phyloP scores from a whole-genome alignment of 75 land plant genomes.

The Sequoiadendron giganteum region DNA sequence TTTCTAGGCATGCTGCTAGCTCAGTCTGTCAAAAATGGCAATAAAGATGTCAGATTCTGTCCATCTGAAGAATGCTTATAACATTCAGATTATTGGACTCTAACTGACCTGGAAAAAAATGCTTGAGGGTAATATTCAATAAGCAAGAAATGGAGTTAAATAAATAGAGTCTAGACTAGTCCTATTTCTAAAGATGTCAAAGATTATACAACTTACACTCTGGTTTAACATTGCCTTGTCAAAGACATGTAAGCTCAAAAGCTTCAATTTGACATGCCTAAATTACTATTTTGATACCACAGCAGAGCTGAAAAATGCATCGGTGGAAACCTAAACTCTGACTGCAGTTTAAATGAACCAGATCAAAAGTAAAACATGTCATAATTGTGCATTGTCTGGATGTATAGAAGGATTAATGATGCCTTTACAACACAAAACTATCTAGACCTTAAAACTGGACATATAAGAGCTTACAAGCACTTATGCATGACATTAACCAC shows the following conservation, averaged over 20 bases:
- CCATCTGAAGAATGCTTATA: not conserved
- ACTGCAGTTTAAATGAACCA: not conserved
- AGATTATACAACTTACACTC: not conserved
- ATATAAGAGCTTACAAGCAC: not conserved
- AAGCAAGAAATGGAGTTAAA: not conserved
- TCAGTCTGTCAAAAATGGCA: slow-evolving; percentile 55
- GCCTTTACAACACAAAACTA: not conserved
- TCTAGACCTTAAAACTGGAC: not conserved
- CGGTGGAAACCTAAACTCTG: not conserved
- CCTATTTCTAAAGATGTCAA: not conserved
- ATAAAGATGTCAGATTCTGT: not conserved
- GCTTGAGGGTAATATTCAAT: not conserved
- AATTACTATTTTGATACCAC: not conserved
- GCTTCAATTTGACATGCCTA: not conserved
- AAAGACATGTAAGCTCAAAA: not conserved
- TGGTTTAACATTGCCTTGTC: not conserved
- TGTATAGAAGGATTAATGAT: not conserved
- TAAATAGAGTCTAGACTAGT: not conserved
- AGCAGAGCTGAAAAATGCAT: not conserved
- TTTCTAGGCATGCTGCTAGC: slow-evolving; percentile 86
- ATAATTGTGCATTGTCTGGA: not conserved
- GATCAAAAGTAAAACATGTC: not conserved
- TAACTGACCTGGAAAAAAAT: not conserved
- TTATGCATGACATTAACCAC: not conserved
- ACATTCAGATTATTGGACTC: not conserved